Conservation (phyloP, 257 asterid genomes). For the Jacaranda copaia region DNA sequence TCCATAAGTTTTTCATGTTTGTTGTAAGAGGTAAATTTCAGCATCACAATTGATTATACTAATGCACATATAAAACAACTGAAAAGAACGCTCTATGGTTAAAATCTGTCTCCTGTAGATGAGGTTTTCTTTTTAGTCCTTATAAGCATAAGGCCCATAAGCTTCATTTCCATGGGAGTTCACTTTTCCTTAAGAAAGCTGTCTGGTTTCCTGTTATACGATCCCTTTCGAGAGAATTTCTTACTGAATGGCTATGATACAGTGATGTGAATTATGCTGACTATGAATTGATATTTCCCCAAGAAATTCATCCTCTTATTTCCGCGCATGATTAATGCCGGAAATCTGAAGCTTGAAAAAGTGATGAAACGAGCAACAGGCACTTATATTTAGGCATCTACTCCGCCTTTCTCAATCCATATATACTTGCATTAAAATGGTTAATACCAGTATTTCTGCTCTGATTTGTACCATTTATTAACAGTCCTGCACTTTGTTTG, state of each 20-base stretch:
- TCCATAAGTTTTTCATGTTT: slow-evolving; percentile 34
- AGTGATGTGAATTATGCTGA: not conserved
- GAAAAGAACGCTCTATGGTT: not conserved
- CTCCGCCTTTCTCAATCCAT: not conserved
- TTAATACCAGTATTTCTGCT: slow-evolving; percentile 16
- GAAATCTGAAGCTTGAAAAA: slow-evolving; percentile 8
- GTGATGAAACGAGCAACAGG: slow-evolving; percentile 9
- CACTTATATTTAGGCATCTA: not conserved
- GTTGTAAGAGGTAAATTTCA: slow-evolving; percentile 44
- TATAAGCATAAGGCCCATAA: not conserved
- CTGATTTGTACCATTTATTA: slow-evolving; percentile 1
- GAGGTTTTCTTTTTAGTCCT: not conserved
- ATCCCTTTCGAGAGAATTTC: not conserved
- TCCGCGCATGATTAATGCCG: slow-evolving; percentile 17
- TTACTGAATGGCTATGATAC: not conserved
- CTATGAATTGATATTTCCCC: not conserved
- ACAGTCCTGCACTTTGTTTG: slow-evolving; percentile 32
- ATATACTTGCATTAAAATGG: slow-evolving; percentile 22
- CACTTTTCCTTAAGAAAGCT: not conserved
- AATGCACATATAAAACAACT: not conserved
- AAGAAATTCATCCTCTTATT: not conserved
- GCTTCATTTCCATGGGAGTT: not conserved
- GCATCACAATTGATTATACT: not conserved
- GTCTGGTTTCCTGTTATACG: not conserved
- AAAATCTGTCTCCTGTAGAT: not conserved